phyloP scores from a whole-genome alignment of 2,329 filamentous ascomycete genomes.

The Fusarium sp. region DNA sequence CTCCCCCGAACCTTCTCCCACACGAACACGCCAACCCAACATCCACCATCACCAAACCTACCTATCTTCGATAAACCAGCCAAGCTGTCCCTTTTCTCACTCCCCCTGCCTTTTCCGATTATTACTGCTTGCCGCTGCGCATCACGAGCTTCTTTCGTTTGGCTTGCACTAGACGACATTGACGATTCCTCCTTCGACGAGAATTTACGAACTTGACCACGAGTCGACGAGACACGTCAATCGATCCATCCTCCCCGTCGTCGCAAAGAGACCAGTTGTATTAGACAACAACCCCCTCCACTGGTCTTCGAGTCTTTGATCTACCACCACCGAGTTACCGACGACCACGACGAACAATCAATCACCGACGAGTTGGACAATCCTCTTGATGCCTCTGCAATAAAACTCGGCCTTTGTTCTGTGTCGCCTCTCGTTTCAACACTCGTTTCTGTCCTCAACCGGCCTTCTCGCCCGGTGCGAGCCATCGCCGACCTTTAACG shows the following conservation, averaged over 20 bases:
- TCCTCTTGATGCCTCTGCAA: slow-evolving; percentile 40
- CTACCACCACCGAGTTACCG: slow-evolving; percentile 13
- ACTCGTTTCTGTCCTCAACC: slow-evolving; percentile 30
- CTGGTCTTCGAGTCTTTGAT: background rate
- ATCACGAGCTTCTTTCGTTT: slow-evolving; percentile 34
- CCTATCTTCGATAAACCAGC: slow-evolving; percentile 40
- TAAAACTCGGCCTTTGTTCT: slow-evolving; percentile 17
- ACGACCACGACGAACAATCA: slow-evolving; percentile 9
- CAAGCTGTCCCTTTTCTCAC: slow-evolving; percentile 44
- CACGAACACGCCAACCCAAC: slow-evolving; percentile 24
- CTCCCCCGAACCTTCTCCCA: slow-evolving; percentile 40
- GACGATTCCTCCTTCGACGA: slow-evolving; percentile 17
- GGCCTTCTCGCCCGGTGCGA: slow-evolving; percentile 43
- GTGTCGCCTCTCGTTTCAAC: slow-evolving; percentile 10
- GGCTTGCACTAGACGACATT: slow-evolving; percentile 24
- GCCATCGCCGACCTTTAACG: slow-evolving; percentile 30
- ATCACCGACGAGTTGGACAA: slow-evolving; percentile 1
- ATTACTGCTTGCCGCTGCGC: slow-evolving; percentile 30
- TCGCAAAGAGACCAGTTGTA: slow-evolving; percentile 22
- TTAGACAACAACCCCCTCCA: slow-evolving; percentile 15
- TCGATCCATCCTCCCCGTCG: slow-evolving; percentile 22
- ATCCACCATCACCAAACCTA: slow-evolving; percentile 34
- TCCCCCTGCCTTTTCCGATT: slow-evolving; percentile 31
- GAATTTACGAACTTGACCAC: slow-evolving; percentile 24
- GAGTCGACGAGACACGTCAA: slow-evolving; percentile 28